A percentile compares a stretch with the other conserved stretches of the same genome.
These are phyloP conservation scores for Prillingera fragicola DNA, from an alignment of 1,284 basidiomycete species.

Conservation along the genomic window DNA sequence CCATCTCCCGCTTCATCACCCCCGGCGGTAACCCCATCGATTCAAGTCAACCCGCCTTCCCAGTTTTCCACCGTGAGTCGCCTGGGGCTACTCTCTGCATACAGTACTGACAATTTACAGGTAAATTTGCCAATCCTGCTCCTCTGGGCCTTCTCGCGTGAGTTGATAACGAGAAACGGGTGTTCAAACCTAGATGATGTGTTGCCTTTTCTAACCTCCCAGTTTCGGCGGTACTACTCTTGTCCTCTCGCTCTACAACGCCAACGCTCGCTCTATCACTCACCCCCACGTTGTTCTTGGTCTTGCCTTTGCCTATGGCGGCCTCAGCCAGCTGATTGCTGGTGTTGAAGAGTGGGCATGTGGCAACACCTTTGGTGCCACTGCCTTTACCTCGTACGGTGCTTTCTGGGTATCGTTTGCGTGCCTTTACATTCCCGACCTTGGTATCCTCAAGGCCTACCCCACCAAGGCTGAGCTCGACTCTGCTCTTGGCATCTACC, in stretches of 20 bases:
- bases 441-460: slow-evolving; percentile 52
- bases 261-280: slow-evolving; percentile 43
- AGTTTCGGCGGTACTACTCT: slow-evolving; percentile 54
- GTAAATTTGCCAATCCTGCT: slow-evolving; percentile 53
- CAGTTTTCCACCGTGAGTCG: slow-evolving; percentile 47
- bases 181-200: too few relatives aligned
- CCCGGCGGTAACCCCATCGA: slow-evolving; percentile 22
- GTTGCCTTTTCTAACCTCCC: too few relatives aligned
- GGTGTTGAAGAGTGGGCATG: slow-evolving; percentile 63
- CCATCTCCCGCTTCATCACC: slow-evolving; percentile 21
- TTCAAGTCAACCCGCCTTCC: slow-evolving; percentile 35
- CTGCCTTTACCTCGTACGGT: slow-evolving; percentile 76
- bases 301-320: slow-evolving; percentile 76
- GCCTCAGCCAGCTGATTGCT: slow-evolving; percentile 62
- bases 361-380: slow-evolving; percentile 57
- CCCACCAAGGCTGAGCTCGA: slow-evolving; percentile 49
- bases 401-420: slow-evolving; percentile 55
- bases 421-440: slow-evolving; percentile 42
- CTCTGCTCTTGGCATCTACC: slow-evolving; percentile 49
- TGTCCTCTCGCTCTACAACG: slow-evolving; percentile 51
- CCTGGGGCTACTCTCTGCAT: too few relatives aligned
- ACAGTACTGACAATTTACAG: too few relatives aligned
- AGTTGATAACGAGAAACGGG: too few relatives aligned
- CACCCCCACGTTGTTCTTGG: slow-evolving; percentile 71
- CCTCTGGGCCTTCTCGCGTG: slow-evolving; percentile 51